A percentile compares a stretch with the other conserved stretches of the same genome.
These are phyloP conservation scores for Lactuca saligna DNA, from an alignment of 129 eudicot species.

Conservation along the genomic window DNA sequence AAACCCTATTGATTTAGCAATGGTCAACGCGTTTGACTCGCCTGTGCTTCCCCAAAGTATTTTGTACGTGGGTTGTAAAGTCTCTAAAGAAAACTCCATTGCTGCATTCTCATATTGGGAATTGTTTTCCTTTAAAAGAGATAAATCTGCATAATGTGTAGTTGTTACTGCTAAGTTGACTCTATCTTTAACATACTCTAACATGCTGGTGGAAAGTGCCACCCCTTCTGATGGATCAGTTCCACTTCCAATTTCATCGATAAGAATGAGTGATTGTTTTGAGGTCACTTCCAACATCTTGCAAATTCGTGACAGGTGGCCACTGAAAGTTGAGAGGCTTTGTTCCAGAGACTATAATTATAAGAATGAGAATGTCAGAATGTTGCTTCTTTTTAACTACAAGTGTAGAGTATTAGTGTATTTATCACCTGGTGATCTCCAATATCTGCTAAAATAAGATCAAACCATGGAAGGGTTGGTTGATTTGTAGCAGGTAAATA, in stretches of 20 bases:
- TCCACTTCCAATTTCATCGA: constrained; percentile 98
- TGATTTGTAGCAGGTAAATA: constrained; percentile 69
- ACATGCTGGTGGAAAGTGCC: constrained; percentile 91
- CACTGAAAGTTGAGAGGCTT: constrained; percentile 94
- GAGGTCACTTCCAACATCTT: constrained; percentile 81
- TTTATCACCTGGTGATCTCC: constrained; percentile 84
- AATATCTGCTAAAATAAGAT: constrained; percentile 83
- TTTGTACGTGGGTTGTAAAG: constrained; percentile 81
- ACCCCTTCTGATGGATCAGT: constrained; percentile 99
- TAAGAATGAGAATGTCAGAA: constrained; percentile 15
- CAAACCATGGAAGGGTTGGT: constrained; percentile 91
- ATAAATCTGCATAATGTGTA: constrained; percentile 93
- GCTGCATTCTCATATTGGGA: constrained; percentile 89
- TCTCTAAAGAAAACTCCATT: constrained; percentile 84
- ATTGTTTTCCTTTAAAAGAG: constrained; percentile 65
- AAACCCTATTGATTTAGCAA: constrained; percentile 82
- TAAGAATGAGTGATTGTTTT: constrained; percentile 73
- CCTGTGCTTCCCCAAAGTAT: constrained; percentile 96
- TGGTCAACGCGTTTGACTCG: constrained; percentile 84
- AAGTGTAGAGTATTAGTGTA: constrained; percentile 8
- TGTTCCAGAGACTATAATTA: constrained; percentile 77
- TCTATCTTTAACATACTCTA: constrained; percentile 70
- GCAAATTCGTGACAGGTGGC: constrained; percentile 78
- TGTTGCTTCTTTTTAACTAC: background rate
- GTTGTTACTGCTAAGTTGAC: constrained; percentile 86